Evolutionary conservation across 129 eudicot species (phyloP), one percentile per base, ranked within the genome.

Genomic region (Centrapalus pauciflorus): DNA sequence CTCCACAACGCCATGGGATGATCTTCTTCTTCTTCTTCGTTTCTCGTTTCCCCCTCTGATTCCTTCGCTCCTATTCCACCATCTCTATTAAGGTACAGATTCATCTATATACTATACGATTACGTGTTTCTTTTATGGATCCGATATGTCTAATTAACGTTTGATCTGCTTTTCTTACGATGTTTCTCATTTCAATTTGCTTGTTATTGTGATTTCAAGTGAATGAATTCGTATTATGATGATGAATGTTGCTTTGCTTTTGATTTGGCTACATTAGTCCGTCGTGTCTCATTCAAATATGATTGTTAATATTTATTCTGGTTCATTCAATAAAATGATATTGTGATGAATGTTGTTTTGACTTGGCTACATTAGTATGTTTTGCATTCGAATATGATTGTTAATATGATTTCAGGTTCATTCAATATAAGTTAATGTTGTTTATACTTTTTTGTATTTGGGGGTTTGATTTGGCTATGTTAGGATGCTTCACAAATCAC

Each of bases 71-170:
- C 11, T n/a, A 72, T 51, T 66, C 62, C 5, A 55, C 21, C 51
- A 69, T 4, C 60, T 29, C 19, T 13, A 16, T 48, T 30, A 61
- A 68, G 80, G 76, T 76, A 76, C 74, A 28, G n/a, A 20, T 40
- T 56, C 66, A 19, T 26, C 2, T 13, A 20, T 17, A n/a, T n/a
- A n/a, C n/a, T n/a, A n/a, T n/a, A n/a, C n/a, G n/a, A n/a, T n/a
- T n/a, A 35, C 46, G 6, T 59, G 27, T 33, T 54, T 25, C 32
- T 21, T 21, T 24, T 13, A 7, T 54, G 28, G 32, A 54, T 54
- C 61, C 7, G 3, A 25, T 4, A 7, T 41, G 14, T 12, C 6
- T 28, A 4, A 0, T 63, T 21, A n/a, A n/a, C n/a, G n/a, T n/a
- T n/a, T n/a, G n/a, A n/a, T 30, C 40, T 11, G 3, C 29, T 26